Percentiles rank a stretch among this genome's conserved stretches.
These are phyloP conservation scores for Mycothermus thermophilus DNA, from an alignment of 495 filamentous ascomycete species.

Conservation along the genomic window DNA sequence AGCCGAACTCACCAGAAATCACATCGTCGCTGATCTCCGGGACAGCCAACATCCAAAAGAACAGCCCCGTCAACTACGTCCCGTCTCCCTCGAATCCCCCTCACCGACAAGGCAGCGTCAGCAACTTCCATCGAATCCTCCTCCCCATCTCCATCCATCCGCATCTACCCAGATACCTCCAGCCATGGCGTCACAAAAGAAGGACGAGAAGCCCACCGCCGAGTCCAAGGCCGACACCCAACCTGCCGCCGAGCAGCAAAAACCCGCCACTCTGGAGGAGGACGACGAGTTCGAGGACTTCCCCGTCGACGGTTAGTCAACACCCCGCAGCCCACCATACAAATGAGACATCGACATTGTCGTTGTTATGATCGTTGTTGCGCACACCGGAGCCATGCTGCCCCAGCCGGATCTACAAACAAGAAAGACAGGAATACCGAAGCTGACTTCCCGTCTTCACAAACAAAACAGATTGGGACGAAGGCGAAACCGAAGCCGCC, in stretches of 20 bases:
- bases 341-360: no score
- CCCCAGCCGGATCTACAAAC: neutral
- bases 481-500: constrained; percentile 73
- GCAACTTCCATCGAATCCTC: no score
- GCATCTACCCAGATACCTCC: neutral
- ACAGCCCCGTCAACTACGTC: no score
- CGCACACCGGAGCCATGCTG: neutral
- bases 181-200: constrained; percentile 21
- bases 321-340: constrained; percentile 10
- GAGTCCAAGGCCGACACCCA: constrained; percentile 12
- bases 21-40: no score
- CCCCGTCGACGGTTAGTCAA: constrained; percentile 86
- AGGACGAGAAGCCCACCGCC: constrained; percentile 34
- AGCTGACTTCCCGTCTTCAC: neutral
- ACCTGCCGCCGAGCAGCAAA: constrained; percentile 13
- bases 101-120: neutral
- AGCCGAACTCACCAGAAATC: no score
- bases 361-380: no score
- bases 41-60: no score
- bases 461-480: constrained; percentile 56
- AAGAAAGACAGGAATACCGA: no score
- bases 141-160: no score
- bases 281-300: constrained; percentile 99
- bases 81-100: no score
- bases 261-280: constrained; percentile 59